Percentiles rank a stretch among this genome's conserved stretches.
Conservation (phyloP, 306 rosid genomes). For the Erythrophleum fordii region DNA sequence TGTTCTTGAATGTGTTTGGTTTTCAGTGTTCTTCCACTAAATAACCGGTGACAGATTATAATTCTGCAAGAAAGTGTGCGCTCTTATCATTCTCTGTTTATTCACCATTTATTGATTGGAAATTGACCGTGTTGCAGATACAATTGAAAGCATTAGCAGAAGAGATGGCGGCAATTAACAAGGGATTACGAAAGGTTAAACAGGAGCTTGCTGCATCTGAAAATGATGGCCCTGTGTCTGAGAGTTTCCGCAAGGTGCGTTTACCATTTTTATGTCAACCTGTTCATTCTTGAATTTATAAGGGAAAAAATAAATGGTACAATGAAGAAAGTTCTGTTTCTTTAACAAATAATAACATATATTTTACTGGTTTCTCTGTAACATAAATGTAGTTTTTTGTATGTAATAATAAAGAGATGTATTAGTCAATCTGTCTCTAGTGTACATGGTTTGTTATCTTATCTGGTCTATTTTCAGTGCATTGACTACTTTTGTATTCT, state of each 20-base stretch:
- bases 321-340: neutral
- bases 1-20: neutral
- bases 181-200: constrained; percentile 90
- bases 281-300: constrained; percentile 19
- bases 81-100: neutral
- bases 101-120: constrained; percentile 29
- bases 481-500: constrained; percentile 36
- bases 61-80: neutral
- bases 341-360: neutral
- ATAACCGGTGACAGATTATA: too few species aligned
- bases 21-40: too few species aligned
- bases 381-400: neutral
- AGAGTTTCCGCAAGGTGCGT: constrained; percentile 84
- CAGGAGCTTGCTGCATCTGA: constrained; percentile 87
- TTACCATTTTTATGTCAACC: constrained; percentile 28
- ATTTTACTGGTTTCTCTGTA: neutral
- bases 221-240: constrained; percentile 92
- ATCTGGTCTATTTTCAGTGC: constrained; percentile 6
- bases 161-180: constrained; percentile 96
- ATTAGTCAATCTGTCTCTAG: neutral
- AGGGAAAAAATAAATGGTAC: neutral
- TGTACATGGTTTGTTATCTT: constrained; percentile 20
- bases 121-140: constrained; percentile 64
- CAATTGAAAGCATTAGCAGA: constrained; percentile 99
- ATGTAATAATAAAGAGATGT: neutral